phyloP scores from a whole-genome alignment of 2,329 filamentous ascomycete species.

The Gaeumannomyces tritici region DNA sequence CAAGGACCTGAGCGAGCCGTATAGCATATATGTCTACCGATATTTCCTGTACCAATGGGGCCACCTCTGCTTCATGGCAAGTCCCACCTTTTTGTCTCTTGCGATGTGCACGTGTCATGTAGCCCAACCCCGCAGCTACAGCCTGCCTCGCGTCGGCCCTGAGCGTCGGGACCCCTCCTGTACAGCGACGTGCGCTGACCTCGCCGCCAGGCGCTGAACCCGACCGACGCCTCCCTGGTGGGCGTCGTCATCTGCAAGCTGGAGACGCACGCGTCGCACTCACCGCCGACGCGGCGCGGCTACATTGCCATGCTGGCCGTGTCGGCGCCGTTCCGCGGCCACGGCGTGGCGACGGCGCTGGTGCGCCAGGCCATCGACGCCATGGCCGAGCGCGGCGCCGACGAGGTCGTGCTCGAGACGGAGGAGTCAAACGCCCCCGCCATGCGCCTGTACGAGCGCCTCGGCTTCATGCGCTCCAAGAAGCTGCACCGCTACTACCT shows the following conservation, averaged over 20 bases:
- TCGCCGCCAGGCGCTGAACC: conserved; percentile 44
- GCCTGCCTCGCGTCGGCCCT: too few relatives aligned
- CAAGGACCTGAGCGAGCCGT: conserved; percentile 92
- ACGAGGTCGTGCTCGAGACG: conserved; percentile 93
- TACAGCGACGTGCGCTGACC: too few relatives aligned
- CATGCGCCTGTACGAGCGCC: conserved; percentile 82
- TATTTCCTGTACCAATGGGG: conserved; percentile 99
- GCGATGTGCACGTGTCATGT: background rate
- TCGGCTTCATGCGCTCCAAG: conserved; percentile 89
- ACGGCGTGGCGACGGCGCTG: conserved; percentile 78
- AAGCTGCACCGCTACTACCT: conserved; percentile 91
- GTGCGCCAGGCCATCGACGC: conserved; percentile 87
- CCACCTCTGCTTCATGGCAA: conserved; percentile 90
- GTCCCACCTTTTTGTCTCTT: conserved; percentile 3
- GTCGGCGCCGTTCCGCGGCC: conserved; percentile 65
- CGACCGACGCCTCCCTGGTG: conserved; percentile 55
- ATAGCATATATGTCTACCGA: conserved; percentile 98
- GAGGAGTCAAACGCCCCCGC: conserved; percentile 87
- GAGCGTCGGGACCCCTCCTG: too few relatives aligned
- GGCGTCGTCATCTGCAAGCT: conserved; percentile 94
- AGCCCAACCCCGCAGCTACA: background rate
- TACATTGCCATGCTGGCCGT: conserved; percentile 99
- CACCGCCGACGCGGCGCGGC: conserved; percentile 63
- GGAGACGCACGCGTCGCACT: conserved; percentile 79
- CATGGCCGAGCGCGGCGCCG: conserved; percentile 75